Percentiles rank a stretch among this genome's conserved stretches.
phyloP scores from a whole-genome alignment of 306 rosid species.

The Rosa persica region DNA sequence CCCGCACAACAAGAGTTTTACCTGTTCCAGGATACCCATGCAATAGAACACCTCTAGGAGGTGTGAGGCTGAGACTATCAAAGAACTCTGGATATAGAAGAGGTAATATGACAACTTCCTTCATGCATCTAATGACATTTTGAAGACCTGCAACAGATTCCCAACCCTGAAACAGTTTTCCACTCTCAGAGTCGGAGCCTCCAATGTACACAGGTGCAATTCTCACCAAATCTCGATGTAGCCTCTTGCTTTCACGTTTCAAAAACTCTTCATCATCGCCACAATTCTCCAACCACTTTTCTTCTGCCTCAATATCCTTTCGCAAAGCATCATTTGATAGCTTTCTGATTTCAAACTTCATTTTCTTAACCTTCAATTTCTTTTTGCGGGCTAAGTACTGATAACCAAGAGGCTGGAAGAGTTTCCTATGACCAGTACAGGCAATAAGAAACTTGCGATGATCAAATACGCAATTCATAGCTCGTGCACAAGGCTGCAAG shows the following conservation, averaged over 20 bases:
- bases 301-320: constrained; percentile 90
- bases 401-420: constrained; percentile 80
- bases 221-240: constrained; percentile 92
- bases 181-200: constrained; percentile 64
- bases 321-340: constrained; percentile 71
- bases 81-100: constrained; percentile 90
- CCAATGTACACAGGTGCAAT: constrained; percentile 95
- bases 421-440: constrained; percentile 89
- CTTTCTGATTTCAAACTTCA: constrained; percentile 84
- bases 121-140: constrained; percentile 93
- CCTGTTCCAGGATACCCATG: constrained; percentile 99
- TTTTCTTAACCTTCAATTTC: constrained; percentile 78
- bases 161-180: constrained; percentile 83
- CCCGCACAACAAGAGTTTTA: constrained; percentile 90
- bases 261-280: constrained; percentile 99
- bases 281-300: constrained; percentile 96
- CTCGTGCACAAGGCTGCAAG: constrained; percentile 96
- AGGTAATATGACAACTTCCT: constrained; percentile 95
- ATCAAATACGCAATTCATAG: constrained; percentile 91
- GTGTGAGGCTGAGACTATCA: constrained; percentile 78
- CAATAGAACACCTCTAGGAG: constrained; percentile 95
- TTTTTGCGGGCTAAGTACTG: constrained; percentile 64
- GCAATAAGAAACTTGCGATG: constrained; percentile 98
- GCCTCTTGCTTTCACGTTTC: constrained; percentile 98
- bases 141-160: constrained; percentile 99